These are phyloP conservation scores for Auricularia heimuer DNA, from an alignment of 768 basidiomycete species.

Conservation along the genomic window DNA sequence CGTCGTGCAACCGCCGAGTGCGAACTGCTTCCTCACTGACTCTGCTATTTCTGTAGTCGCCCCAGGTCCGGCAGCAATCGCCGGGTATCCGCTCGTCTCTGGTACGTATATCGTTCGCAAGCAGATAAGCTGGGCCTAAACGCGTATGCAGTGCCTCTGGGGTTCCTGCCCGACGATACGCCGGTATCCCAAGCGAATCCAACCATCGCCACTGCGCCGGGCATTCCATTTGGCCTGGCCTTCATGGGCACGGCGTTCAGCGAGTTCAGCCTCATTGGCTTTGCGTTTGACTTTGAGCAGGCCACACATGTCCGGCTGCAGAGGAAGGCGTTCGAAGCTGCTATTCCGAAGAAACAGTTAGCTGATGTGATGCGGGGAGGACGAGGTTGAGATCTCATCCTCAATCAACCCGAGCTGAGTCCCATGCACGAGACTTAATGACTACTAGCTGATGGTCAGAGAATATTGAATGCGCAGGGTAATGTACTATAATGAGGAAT, in stretches of 20 bases:
- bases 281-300: constrained; percentile 59
- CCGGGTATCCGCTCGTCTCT: constrained; percentile 23
- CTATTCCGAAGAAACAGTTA: too few species aligned
- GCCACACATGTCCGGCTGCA: constrained; percentile 30
- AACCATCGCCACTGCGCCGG: constrained; percentile 37
- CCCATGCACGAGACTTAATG: too few species aligned
- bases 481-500: too few species aligned
- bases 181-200: constrained; percentile 26
- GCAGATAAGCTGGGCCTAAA: neutral
- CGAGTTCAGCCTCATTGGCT: constrained; percentile 47
- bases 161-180: constrained; percentile 41
- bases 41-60: constrained; percentile 2
- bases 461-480: too few species aligned
- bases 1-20: constrained; percentile 4
- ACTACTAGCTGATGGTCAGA: too few species aligned
- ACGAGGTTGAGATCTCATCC: too few species aligned
- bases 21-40: neutral
- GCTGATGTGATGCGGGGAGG: too few species aligned
- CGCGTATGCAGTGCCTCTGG: constrained; percentile 40
- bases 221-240: constrained; percentile 51
- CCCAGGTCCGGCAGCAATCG: constrained; percentile 6
- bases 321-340: too few species aligned
- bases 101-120: constrained; percentile 10
- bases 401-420: too few species aligned
- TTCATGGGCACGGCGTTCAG: constrained; percentile 55